Conservation (phyloP, 148 eudicot species). For the Amaranthus hypochondriacus region DNA sequence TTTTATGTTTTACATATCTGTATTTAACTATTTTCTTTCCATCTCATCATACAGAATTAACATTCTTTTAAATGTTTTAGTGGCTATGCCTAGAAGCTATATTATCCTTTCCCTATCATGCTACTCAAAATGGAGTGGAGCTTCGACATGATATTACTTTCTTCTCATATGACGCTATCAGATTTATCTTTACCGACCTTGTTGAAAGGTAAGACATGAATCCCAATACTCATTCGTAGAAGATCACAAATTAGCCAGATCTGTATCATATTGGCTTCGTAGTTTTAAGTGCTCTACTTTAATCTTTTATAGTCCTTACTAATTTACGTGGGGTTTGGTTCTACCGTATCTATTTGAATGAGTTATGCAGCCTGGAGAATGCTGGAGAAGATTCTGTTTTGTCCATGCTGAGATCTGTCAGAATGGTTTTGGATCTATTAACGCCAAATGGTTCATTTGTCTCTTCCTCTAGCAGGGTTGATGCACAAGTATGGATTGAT, state of each 20-base stretch:
- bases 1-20: neutral
- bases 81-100: conserved; percentile 87
- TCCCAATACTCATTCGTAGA: neutral
- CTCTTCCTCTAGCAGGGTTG: conserved; percentile 47
- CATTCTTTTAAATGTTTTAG: conserved; percentile 26
- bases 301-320: neutral
- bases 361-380: conserved; percentile 74
- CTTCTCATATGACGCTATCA: conserved; percentile 51
- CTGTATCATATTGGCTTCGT: conserved; percentile 1
- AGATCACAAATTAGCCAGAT: conserved; percentile 2
- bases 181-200: conserved; percentile 58
- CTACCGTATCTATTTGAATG: conserved; percentile 13
- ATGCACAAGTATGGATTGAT: conserved; percentile 49
- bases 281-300: neutral
- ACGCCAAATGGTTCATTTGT: conserved; percentile 36
- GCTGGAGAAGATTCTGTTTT: conserved; percentile 85
- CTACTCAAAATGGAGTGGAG: conserved; percentile 44
- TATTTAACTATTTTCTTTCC: no score
- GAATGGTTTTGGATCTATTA: conserved; percentile 66
- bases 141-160: conserved; percentile 28
- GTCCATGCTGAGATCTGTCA: conserved; percentile 85
- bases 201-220: conserved; percentile 71
- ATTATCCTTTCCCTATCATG: conserved; percentile 53
- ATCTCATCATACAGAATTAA: conserved; percentile 9
- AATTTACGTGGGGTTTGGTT: neutral